A percentile compares a stretch with the other conserved stretches of the same genome.
Evolutionary conservation across 805 yeast species (phyloP).

Genomic region (Wickerhamiella australiensis): DNA sequence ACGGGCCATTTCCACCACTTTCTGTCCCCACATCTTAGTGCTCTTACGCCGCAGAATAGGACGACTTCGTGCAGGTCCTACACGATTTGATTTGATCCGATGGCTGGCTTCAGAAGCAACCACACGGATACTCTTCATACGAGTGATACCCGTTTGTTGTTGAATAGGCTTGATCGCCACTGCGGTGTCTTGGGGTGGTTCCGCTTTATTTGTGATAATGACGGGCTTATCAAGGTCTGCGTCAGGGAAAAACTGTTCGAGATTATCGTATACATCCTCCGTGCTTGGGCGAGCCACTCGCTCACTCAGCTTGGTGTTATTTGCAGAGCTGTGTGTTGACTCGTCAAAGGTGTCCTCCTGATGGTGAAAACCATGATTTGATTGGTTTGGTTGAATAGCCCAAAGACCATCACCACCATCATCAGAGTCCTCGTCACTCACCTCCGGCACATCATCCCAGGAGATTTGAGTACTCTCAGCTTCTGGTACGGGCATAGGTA

Average conservation of each 20-base stretch:
- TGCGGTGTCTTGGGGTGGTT: background rate
- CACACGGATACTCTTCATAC: conserved; percentile 84
- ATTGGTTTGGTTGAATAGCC: conserved; percentile 36
- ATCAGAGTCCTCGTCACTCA: conserved; percentile 25
- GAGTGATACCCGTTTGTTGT: conserved; percentile 27
- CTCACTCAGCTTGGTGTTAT: conserved; percentile 13
- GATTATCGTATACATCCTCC: conserved; percentile 81
- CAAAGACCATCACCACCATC: conserved; percentile 37
- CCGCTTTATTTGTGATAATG: conserved; percentile 30
- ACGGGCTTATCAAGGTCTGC: conserved; percentile 88
- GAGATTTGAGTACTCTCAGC: conserved; percentile 9
- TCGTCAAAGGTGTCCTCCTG: background rate
- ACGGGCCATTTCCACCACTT: conserved; percentile 57
- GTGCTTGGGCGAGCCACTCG: conserved; percentile 90
- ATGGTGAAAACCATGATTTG: background rate
- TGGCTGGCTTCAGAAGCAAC: conserved; percentile 80
- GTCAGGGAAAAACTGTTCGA: conserved; percentile 84
- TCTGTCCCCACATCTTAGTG: conserved; percentile 97
- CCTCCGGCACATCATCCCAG: conserved; percentile 64
- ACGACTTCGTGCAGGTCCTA: conserved; percentile 9
- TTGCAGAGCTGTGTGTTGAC: conserved; percentile 9
- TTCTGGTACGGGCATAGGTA: background rate
- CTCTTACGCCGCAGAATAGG: conserved; percentile 53
- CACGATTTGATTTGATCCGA: conserved; percentile 30
- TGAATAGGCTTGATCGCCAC: background rate